phyloP scores from a whole-genome alignment of 208 protist species.

The Leishmania gerbilli region DNA sequence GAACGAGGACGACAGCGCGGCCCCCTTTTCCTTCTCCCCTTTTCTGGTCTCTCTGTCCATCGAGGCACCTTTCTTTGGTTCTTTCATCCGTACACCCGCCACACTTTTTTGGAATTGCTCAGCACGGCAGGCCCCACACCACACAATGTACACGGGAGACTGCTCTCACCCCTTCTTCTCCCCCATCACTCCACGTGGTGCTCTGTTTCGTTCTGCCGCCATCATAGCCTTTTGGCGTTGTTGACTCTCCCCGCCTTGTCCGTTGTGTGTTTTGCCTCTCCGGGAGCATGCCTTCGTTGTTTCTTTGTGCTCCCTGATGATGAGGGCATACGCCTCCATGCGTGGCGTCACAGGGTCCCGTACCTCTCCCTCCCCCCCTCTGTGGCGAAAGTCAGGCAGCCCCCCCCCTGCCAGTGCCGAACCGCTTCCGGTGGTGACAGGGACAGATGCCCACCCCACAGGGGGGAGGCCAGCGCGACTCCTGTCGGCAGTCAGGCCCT shows the following conservation, averaged over 20 bases:
- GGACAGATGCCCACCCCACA: neutral
- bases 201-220: neutral
- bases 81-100: neutral
- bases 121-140: neutral
- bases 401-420: neutral
- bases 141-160: neutral
- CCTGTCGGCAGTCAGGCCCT: neutral
- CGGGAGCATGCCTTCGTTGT: neutral
- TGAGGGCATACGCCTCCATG: neutral
- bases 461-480: neutral
- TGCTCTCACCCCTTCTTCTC: constrained; percentile 13
- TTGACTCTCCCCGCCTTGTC: constrained; percentile 1
- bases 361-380: neutral
- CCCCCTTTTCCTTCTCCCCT: neutral
- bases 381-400: neutral
- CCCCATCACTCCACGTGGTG: constrained; percentile 17
- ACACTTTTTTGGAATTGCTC: neutral
- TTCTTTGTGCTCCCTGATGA: neutral
- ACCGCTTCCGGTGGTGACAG: neutral
- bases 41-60: neutral
- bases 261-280: neutral
- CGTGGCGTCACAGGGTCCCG: neutral
- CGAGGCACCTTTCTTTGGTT: neutral
- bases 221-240: constrained; percentile 3
- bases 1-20: neutral